Percentiles rank a stretch among this genome's conserved stretches.
These are phyloP conservation scores for Conidiobolus incongruus DNA, from an alignment of 371 early-diverging fungal genomes.

Conservation along the genomic window DNA sequence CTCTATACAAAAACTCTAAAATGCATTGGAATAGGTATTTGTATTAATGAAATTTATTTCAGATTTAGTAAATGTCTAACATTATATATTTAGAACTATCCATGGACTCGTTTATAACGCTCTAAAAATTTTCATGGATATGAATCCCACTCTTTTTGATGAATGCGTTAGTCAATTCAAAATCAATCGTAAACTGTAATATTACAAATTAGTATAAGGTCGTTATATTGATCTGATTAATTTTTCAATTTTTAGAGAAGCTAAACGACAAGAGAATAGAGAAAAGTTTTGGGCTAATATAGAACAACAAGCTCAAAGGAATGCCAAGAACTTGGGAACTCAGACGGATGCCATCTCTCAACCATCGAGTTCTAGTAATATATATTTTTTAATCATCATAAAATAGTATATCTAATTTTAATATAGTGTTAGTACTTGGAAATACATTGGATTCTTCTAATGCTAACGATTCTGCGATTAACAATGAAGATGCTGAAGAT, in stretches of 20 bases:
- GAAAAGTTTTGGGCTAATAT: conserved; percentile 67
- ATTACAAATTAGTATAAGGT: no score
- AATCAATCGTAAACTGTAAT: conserved; percentile 54
- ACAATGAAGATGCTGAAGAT: conserved; percentile 8
- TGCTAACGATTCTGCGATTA: conserved; percentile 11
- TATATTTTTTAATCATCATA: no score
- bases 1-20: conserved; percentile 75
- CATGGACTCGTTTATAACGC: conserved; percentile 87
- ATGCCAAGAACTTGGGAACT: conserved; percentile 16
- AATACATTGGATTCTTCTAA: neutral
- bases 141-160: conserved; percentile 76
- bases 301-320: conserved; percentile 28
- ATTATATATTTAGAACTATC: conserved; percentile 36
- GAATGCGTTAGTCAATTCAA: conserved; percentile 64
- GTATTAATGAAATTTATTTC: no score
- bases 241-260: no score
- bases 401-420: neutral
- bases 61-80: no score
- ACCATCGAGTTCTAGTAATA: no score
- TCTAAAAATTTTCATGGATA: conserved; percentile 75
- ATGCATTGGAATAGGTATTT: conserved; percentile 85
- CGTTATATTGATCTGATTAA: no score
- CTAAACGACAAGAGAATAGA: conserved; percentile 60
- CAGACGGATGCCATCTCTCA: no score
- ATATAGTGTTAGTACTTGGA: neutral